Percentiles rank a stretch among this genome's conserved stretches.
Evolutionary conservation across 108 stramenopile species (phyloP).

Genomic region (Nannochloropsis oceanica): DNA sequence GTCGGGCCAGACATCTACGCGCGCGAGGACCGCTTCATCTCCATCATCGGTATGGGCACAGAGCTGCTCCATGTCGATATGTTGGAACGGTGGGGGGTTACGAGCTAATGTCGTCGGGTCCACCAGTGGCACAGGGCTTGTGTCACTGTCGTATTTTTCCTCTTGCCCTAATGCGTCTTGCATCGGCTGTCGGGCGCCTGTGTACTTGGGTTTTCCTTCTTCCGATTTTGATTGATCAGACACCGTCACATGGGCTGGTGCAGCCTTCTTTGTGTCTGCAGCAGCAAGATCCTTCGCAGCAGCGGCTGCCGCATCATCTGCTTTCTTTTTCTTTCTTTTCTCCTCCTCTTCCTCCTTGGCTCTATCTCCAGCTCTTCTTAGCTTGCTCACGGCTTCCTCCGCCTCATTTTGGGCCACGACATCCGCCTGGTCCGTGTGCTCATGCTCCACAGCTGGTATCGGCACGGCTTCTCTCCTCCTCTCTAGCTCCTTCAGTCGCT

Average conservation of each 20-base stretch:
- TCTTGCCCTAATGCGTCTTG: not conserved
- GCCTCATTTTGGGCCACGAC: not conserved
- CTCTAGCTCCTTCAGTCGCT: not conserved
- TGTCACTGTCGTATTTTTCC: not conserved
- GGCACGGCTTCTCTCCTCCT: not conserved
- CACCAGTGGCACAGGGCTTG: not conserved
- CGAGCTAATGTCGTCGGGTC: not conserved
- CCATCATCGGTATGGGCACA: not conserved
- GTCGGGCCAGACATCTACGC: constrained; percentile 17
- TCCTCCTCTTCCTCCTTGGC: not conserved
- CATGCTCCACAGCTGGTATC: not conserved
- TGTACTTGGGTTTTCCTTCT: not conserved
- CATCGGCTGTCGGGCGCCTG: not conserved
- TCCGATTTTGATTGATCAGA: not conserved
- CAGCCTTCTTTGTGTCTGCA: not conserved
- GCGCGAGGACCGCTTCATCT: constrained; percentile 5
- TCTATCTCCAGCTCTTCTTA: not conserved
- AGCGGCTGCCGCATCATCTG: no score
- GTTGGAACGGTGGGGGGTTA: not conserved
- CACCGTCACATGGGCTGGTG: not conserved
- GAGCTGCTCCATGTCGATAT: not conserved
- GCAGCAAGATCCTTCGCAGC: not conserved
- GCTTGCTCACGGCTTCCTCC: not conserved
- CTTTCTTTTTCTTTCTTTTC: not conserved
- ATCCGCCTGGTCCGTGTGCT: not conserved